phyloP scores from a whole-genome alignment of 2,329 filamentous ascomycete genomes.

The Colletotrichum eleusines region DNA sequence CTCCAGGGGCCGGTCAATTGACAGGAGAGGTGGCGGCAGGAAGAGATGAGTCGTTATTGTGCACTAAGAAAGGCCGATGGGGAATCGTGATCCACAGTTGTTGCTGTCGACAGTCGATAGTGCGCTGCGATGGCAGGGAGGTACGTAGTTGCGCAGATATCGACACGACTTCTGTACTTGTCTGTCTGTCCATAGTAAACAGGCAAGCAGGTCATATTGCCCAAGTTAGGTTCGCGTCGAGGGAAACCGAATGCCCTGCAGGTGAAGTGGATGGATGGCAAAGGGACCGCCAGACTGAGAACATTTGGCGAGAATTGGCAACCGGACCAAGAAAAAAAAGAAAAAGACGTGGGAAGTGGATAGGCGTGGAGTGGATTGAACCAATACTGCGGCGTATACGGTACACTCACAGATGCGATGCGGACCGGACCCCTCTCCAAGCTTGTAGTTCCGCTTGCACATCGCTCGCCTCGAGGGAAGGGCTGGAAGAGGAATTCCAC shows the following conservation, averaged over 20 bases:
- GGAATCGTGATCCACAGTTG: conserved; percentile 9
- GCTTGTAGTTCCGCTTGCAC: neutral
- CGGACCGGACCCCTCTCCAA: neutral
- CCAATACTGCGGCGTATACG: too few species aligned
- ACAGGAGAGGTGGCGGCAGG: too few species aligned
- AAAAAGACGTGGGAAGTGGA: conserved; percentile 31
- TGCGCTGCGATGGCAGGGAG: conserved; percentile 27
- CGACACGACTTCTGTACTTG: neutral
- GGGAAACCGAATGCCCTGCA: conserved; percentile 9
- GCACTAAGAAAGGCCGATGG: neutral
- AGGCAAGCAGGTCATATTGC: neutral
- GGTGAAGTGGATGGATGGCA: conserved; percentile 16
- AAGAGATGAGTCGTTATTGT: conserved; percentile 7
- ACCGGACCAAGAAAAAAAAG: conserved; percentile 7
- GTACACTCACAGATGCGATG: conserved; percentile 6
- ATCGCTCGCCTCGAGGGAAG: neutral
- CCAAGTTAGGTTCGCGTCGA: neutral
- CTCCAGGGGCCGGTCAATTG: conserved; percentile 19
- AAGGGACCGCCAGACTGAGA: neutral
- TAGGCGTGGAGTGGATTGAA: conserved; percentile 11
- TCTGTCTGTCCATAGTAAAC: neutral
- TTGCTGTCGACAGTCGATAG: conserved; percentile 26
- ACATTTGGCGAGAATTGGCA: neutral
- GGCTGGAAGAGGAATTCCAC: neutral
- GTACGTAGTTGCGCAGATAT: conserved; percentile 16